Percentiles rank a stretch among this genome's conserved stretches.
phyloP scores from a whole-genome alignment of 2,329 filamentous ascomycete species.

The Coleophoma eucalyptorum region DNA sequence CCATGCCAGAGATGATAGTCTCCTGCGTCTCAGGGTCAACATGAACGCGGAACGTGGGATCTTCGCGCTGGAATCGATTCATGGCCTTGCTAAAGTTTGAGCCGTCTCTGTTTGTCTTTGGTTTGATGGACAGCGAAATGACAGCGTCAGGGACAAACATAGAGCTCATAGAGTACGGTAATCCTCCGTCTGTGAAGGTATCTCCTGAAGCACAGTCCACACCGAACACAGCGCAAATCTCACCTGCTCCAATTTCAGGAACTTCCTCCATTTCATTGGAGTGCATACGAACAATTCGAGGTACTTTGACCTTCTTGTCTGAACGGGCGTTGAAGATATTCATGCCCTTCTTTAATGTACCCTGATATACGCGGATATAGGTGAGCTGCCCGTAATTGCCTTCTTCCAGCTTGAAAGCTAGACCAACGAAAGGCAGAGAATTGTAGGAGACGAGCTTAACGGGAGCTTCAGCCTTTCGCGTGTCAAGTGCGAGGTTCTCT shows the following conservation, averaged over 20 bases:
- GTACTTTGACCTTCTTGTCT: slow-evolving; percentile 94
- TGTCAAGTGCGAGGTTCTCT: slow-evolving; percentile 84
- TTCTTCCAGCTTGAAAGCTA: slow-evolving; percentile 98
- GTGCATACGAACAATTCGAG: slow-evolving; percentile 98
- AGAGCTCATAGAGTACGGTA: slow-evolving; percentile 93
- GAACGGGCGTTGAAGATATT: slow-evolving; percentile 92
- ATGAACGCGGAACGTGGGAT: slow-evolving; percentile 93
- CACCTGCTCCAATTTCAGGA: slow-evolving; percentile 84
- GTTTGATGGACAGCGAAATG: slow-evolving; percentile 96
- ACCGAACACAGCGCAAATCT: slow-evolving; percentile 98
- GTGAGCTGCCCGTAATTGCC: slow-evolving; percentile 98
- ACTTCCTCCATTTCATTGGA: slow-evolving; percentile 99
- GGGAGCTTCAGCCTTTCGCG: slow-evolving; percentile 69
- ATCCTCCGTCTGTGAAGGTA: slow-evolving; percentile 90
- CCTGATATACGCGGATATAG: slow-evolving; percentile 98
- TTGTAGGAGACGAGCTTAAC: slow-evolving; percentile 93
- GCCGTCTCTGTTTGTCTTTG: slow-evolving; percentile 87
- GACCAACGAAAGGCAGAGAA: slow-evolving; percentile 85
- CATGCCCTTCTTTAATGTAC: slow-evolving; percentile 79
- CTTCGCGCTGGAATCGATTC: slow-evolving; percentile 97
- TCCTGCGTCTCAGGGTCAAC: slow-evolving; percentile 91
- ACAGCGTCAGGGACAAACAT: slow-evolving; percentile 99
- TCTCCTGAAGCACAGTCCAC: slow-evolving; percentile 97
- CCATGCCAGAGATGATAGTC: slow-evolving; percentile 98
- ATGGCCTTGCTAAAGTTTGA: slow-evolving; percentile 98